Evolutionary conservation across 441 rosid genomes (phyloP).

Genomic region (Bocquillonia castaneifolia): DNA sequence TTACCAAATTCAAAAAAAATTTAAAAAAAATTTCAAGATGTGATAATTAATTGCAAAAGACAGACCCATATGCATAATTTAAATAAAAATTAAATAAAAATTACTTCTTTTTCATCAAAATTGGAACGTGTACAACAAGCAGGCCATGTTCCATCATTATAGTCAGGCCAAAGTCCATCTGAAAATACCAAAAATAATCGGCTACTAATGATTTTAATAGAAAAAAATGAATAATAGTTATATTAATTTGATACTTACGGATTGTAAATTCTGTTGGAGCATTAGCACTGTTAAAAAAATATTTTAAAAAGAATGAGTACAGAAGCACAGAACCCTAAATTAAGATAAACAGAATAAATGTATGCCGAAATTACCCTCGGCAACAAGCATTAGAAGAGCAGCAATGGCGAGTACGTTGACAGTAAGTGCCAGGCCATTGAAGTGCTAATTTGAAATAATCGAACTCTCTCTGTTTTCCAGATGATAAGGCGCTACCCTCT

Average conservation of each 20-base stretch:
- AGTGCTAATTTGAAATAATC: conserved; percentile 81
- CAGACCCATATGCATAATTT: too few species aligned
- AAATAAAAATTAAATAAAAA: conserved; percentile 7
- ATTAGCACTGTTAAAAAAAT: conserved; percentile 42
- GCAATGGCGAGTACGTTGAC: conserved; percentile 66
- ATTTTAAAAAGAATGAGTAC: too few species aligned
- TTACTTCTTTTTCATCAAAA: conserved; percentile 70
- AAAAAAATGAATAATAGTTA: too few species aligned
- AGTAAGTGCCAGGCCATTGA: conserved; percentile 84
- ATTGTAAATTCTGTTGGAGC: conserved; percentile 79
- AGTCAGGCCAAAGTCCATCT: conserved; percentile 96
- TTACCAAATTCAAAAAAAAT: too few species aligned
- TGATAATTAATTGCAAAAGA: too few species aligned
- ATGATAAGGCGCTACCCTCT: conserved; percentile 16
- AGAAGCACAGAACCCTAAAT: too few species aligned
- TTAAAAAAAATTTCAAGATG: too few species aligned
- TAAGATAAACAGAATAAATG: background rate
- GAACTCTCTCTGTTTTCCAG: conserved; percentile 72
- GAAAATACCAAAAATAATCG: too few species aligned
- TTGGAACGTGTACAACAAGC: conserved; percentile 57
- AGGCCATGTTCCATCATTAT: conserved; percentile 90
- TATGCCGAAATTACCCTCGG: conserved; percentile 42
- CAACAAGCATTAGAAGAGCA: conserved; percentile 85
- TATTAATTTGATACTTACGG: conserved; percentile 50
- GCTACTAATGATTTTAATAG: too few species aligned